phyloP scores from a whole-genome alignment of 2,329 filamentous ascomycete species.

The Verticillium longisporum region DNA sequence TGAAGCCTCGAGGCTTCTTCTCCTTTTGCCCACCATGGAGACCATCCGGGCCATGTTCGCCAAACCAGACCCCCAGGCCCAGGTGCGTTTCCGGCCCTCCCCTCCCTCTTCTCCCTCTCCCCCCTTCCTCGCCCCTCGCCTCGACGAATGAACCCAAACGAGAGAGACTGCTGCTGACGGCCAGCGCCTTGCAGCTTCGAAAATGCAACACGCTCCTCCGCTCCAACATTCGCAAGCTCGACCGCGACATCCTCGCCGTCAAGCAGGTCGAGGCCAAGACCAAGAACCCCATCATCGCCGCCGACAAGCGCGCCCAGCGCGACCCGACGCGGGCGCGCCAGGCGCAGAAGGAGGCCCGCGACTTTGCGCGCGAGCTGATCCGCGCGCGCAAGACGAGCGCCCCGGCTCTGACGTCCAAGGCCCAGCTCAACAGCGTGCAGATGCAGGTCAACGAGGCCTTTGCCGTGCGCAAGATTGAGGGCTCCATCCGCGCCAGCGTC shows the following conservation, averaged over 20 bases:
- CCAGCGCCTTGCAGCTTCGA: conserved; percentile 56
- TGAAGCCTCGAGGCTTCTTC: neutral
- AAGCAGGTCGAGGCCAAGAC: conserved; percentile 78
- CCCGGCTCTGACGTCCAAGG: conserved; percentile 77
- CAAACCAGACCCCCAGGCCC: conserved; percentile 86
- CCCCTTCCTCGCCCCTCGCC: too few species aligned
- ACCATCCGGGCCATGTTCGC: conserved; percentile 78
- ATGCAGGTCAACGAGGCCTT: conserved; percentile 99
- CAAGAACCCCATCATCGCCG: conserved; percentile 74
- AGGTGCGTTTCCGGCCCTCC: conserved; percentile 49
- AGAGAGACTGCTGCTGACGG: neutral
- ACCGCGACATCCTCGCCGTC: conserved; percentile 79
- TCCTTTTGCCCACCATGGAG: conserved; percentile 59
- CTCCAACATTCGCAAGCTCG: conserved; percentile 84
- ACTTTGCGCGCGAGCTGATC: conserved; percentile 83
- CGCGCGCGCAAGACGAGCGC: conserved; percentile 68
- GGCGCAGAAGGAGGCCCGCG: conserved; percentile 74
- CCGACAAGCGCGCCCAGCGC: conserved; percentile 72
- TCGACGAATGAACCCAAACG: too few species aligned
- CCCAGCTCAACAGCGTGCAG: conserved; percentile 84
- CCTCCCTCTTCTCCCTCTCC: too few species aligned
- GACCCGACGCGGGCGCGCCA: conserved; percentile 75
- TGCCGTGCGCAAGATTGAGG: conserved; percentile 91
- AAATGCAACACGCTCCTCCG: conserved; percentile 93
- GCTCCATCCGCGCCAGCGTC: conserved; percentile 76